These are phyloP conservation scores for Medicago lupulina DNA, from an alignment of 306 rosid genomes.

Conservation along the genomic window DNA sequence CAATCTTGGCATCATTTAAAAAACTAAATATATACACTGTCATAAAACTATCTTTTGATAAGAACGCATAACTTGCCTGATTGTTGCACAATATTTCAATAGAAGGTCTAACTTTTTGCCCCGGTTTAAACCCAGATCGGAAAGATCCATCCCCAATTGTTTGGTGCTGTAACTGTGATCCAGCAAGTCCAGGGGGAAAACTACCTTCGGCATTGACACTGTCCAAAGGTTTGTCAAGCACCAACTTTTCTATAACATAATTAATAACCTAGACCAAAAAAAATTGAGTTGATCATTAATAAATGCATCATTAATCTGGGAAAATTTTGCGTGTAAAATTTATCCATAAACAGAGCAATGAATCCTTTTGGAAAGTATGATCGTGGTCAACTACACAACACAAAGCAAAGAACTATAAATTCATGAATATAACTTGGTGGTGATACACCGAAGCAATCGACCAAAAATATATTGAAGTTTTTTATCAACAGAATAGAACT, in stretches of 20 bases:
- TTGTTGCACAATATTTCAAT: conserved; percentile 95
- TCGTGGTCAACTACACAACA: conserved; percentile 17
- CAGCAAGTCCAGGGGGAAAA: conserved; percentile 71
- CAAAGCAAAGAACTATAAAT: not conserved
- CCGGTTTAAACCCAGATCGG: conserved; percentile 79
- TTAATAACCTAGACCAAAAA: conserved; percentile 74
- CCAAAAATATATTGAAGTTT: not conserved
- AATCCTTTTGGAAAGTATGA: conserved; percentile 26
- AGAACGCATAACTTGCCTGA: conserved; percentile 71
- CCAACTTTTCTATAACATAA: conserved; percentile 91
- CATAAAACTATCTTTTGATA: conserved; percentile 5
- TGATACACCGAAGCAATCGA: not conserved
- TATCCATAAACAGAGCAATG: conserved; percentile 20
- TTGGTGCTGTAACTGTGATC: conserved; percentile 61
- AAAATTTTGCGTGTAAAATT: not conserved
- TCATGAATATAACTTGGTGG: not conserved
- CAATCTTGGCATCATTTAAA: conserved; percentile 10
- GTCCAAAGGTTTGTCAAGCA: conserved; percentile 91
- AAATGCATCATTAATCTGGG: conserved; percentile 19
- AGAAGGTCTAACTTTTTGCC: conserved; percentile 88
- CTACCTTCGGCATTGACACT: conserved; percentile 62
- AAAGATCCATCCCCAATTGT: conserved; percentile 79
- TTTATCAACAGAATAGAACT: not conserved
- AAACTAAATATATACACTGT: not conserved
- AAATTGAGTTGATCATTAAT: conserved; percentile 2